Base-by-base conservation (phyloP, 805 yeast species). In the Sungouiella thailandica region DNA sequence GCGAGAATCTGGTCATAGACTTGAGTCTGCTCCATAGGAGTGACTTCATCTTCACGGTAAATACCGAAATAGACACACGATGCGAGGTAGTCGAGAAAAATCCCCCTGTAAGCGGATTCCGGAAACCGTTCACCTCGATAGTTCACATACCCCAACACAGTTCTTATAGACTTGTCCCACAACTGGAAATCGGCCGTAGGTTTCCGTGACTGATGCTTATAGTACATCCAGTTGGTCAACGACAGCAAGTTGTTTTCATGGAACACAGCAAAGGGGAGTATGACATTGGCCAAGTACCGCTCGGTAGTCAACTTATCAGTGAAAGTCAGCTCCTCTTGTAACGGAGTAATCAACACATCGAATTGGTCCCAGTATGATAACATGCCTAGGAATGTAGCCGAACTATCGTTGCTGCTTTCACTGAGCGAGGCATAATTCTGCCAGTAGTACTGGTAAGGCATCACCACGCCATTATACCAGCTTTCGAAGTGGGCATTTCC, bases 381-480 rank as follows among this genome's bases (percentile, higher is more conserved):
- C 15, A 52, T 18, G 7, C 31, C 32, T 4, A 49, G 31, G 27
- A 47, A 51, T 1, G 47, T 43, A n/a, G n/a, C n/a, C n/a, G n/a
- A n/a, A n/a, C n/a, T n/a, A n/a, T n/a, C n/a, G 17, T 23, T 18
- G 3, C 31, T 38, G 2, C 36, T 32, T 5, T 24, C 22, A 16
- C 34, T 25, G 7, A 42, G 38, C 5, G 26, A 17, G 1, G 52
- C 63, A 34, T 50, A 54, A 32, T 49, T 50, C 13, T 40, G 47
- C 54, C 59, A 52, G 37, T 50, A 63, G 40, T 57, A 57, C 15
- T 37, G 34, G 41, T 44, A 63, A 1, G 67, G 67, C 17, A 29
- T 17, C 12, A 57, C 33, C 3, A 52, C n/a, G 1, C 64, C 65
- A 6, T 37, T 15, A 19, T 39, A 40, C 68, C 69, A 64, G 8